Percentiles rank a stretch among this genome's conserved stretches.
Conservation (phyloP, 1,139 yeast genomes). For the Debaryomyces robertsiae region DNA sequence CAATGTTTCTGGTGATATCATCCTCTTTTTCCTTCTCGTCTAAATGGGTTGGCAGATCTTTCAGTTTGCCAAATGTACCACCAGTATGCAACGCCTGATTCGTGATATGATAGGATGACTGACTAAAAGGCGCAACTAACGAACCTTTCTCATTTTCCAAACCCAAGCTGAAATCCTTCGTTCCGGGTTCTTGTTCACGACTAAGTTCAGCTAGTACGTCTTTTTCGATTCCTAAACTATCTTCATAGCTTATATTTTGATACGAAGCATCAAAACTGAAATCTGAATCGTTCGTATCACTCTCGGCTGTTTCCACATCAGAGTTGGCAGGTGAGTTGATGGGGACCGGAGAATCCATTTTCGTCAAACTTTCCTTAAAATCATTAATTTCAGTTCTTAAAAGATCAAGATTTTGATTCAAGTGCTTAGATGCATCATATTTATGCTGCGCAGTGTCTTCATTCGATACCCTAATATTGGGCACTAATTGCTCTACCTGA, state of each 20-base stretch:
- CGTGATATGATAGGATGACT: not conserved
- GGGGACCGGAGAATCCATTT: slow-evolving; percentile 21
- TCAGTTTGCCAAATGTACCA: not conserved
- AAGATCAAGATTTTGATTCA: slow-evolving; percentile 47
- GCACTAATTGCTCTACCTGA: not conserved
- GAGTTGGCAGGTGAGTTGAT: slow-evolving; percentile 4
- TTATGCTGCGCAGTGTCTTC: slow-evolving; percentile 27
- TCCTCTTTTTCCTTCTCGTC: not conserved
- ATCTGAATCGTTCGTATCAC: slow-evolving; percentile 25
- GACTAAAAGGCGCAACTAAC: not conserved
- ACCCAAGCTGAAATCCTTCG: not conserved
- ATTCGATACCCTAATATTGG: slow-evolving; percentile 12
- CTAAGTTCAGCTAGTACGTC: slow-evolving; percentile 12
- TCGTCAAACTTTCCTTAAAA: slow-evolving; percentile 46
- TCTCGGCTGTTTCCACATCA: slow-evolving; percentile 8
- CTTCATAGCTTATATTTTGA: slow-evolving; percentile 47
- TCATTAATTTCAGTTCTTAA: slow-evolving; percentile 49
- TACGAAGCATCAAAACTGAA: slow-evolving; percentile 45
- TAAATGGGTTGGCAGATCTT: not conserved
- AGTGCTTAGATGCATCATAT: slow-evolving; percentile 32
- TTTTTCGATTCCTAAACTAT: slow-evolving; percentile 41
- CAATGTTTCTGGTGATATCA: not conserved
- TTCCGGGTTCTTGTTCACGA: not conserved
- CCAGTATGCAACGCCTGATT: not conserved
- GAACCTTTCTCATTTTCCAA: not conserved